A percentile compares a stretch with the other conserved stretches of the same genome.
These are phyloP conservation scores for Verbascum thapsus DNA, from an alignment of 257 asterid species.

Conservation along the genomic window DNA sequence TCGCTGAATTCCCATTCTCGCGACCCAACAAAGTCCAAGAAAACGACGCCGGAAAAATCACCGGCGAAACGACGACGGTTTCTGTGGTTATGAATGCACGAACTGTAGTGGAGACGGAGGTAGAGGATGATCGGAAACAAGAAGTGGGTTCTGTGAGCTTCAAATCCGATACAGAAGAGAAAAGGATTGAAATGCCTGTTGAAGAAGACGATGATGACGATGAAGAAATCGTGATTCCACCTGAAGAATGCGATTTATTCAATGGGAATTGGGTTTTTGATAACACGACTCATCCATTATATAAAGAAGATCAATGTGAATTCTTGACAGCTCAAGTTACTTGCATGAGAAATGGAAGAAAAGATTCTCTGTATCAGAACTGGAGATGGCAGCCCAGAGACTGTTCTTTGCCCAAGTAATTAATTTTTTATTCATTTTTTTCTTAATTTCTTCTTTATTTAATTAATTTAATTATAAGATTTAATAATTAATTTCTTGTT, in stretches of 20 bases:
- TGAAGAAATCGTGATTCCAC: slow-evolving; percentile 49
- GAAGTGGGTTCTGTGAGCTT: too few relatives aligned
- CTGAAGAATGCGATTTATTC: slow-evolving; percentile 68
- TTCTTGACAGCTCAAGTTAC: slow-evolving; percentile 83
- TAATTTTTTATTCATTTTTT: neutral
- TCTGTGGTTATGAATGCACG: slow-evolving; percentile 57
- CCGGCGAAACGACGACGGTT: slow-evolving; percentile 36
- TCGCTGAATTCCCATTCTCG: slow-evolving; percentile 89
- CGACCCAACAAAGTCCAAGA: too few relatives aligned
- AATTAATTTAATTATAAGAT: too few relatives aligned
- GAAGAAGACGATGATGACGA: slow-evolving; percentile 41
- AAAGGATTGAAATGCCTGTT: slow-evolving; percentile 37
- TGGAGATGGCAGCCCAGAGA: slow-evolving; percentile 93
- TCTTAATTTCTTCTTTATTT: too few relatives aligned
- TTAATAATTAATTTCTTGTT: too few relatives aligned
- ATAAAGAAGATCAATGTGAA: slow-evolving; percentile 68
- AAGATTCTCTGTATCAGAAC: slow-evolving; percentile 66
- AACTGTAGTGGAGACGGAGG: slow-evolving; percentile 56
- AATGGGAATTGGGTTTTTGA: slow-evolving; percentile 76
- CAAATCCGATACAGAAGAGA: neutral
- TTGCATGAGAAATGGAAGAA: slow-evolving; percentile 73
- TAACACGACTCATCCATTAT: slow-evolving; percentile 57
- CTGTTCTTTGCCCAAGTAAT: slow-evolving; percentile 76
- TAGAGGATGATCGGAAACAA: slow-evolving; percentile 32
- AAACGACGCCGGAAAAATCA: too few relatives aligned